Evolutionary conservation across 192 early-diverging fungal species (phyloP).

Genomic region (Backusella tuberculispora): DNA sequence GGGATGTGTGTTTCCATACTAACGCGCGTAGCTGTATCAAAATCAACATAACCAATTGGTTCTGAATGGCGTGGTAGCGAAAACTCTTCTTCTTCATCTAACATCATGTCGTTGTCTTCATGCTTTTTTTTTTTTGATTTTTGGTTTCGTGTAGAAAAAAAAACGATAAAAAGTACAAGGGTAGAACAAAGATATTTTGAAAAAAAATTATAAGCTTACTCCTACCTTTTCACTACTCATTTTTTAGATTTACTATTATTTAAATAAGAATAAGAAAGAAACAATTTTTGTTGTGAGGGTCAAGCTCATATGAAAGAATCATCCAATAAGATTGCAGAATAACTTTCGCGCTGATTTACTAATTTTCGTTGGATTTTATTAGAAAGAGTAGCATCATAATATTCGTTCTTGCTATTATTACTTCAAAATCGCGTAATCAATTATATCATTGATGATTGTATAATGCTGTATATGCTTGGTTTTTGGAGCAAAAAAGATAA

Average conservation of each 20-base stretch:
- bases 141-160: background rate
- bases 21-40: constrained; percentile 37
- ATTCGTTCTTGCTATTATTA: too few relatives aligned
- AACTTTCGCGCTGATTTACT: too few relatives aligned
- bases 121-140: background rate
- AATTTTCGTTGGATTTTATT: too few relatives aligned
- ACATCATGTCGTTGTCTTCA: background rate
- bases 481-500: too few relatives aligned
- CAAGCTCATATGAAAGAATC: too few relatives aligned
- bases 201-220: background rate
- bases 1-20: constrained; percentile 67
- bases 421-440: too few relatives aligned
- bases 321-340: too few relatives aligned
- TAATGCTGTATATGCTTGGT: too few relatives aligned
- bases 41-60: constrained; percentile 21
- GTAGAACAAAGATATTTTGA: background rate
- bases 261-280: too few relatives aligned
- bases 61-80: constrained; percentile 27
- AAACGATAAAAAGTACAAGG: background rate
- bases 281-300: too few relatives aligned
- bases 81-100: background rate
- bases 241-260: background rate
- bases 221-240: constrained; percentile 15
- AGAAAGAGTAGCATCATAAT: too few relatives aligned
- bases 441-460: too few relatives aligned